These are phyloP conservation scores for Gossypium schwendimanii DNA, from an alignment of 441 rosid genomes.

Conservation along the genomic window DNA sequence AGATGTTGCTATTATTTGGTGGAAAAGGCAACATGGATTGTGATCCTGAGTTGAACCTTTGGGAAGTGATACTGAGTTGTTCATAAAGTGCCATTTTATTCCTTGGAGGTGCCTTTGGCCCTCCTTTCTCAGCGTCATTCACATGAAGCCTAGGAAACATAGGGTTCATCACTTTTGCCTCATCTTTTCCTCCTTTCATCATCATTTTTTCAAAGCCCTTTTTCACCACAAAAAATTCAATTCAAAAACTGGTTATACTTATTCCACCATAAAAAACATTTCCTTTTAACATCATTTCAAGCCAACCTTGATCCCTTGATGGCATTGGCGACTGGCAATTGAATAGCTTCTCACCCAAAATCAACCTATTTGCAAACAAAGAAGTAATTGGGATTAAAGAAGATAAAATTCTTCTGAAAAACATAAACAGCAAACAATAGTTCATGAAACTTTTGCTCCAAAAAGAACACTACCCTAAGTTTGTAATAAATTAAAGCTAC, in stretches of 20 bases:
- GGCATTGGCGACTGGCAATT: slow-evolving; percentile 6
- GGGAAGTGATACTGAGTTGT: slow-evolving; percentile 54
- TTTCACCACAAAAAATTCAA: slow-evolving; percentile 16
- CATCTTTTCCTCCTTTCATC: slow-evolving; percentile 49
- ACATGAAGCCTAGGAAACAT: slow-evolving; percentile 86
- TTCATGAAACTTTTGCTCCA: slow-evolving; percentile 3
- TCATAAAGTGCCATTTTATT: slow-evolving; percentile 80
- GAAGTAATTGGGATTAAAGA: too few relatives aligned
- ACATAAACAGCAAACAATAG: slow-evolving; percentile 12
- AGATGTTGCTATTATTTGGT: slow-evolving; percentile 15
- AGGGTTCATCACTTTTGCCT: slow-evolving; percentile 47
- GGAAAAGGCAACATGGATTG: slow-evolving; percentile 6
- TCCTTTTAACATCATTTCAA: background rate
- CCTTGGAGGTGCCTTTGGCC: slow-evolving; percentile 75
- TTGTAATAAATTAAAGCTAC: background rate
- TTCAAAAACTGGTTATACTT: background rate
- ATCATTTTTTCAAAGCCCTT: background rate
- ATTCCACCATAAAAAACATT: slow-evolving; percentile 5
- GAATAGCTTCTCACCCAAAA: background rate
- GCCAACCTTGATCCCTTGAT: background rate
- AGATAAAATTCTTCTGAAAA: slow-evolving; percentile 4
- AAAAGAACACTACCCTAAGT: background rate
- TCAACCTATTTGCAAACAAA: background rate
- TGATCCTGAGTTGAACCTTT: slow-evolving; percentile 42
- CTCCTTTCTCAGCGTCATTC: slow-evolving; percentile 63